Base-by-base conservation (phyloP, 1,284 basidiomycete genomes). In the Ganoderma boninense region DNA sequence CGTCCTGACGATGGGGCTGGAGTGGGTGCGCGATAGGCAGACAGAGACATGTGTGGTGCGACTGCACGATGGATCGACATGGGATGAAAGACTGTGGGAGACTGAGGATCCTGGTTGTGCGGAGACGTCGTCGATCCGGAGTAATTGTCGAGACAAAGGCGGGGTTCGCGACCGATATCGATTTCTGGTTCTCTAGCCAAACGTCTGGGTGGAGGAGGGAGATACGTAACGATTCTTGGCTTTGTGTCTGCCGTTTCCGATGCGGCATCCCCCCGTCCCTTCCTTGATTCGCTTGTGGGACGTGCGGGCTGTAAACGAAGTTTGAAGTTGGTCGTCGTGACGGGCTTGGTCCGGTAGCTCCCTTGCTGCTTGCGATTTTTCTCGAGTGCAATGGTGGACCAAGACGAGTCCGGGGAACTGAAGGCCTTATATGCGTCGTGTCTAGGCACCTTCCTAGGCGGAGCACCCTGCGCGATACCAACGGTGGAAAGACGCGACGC, bases 361-460 rank as follows among this genome's bases (percentile, higher is more conserved):
- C 57, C 44, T 38, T 38, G 64, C 43, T 1, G 16, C 18, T 16
- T 38, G 40, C 44, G 69, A 35, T 70, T 73, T 46, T 70, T 73
- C 11, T 29, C 54, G 13, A 65, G 16, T 8, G 70, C 63, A 3
- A 73, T 52, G 11, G 71, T 75, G 26, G 62, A 65, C 74, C 74
- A 75, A 4, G 63, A 42, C 2, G 67, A 63, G 26, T 73, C 67
- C 1, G 74, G 74, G n/a, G 74, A 75, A 49, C 52, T 49, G 20
- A 73, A 71, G 11, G 74, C 74, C 20, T 62, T 56, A 42, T 75
- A 73, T 16, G 74, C 74, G 44, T 75, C 64, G n/a, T 71, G 71
- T 52, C 70, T 75, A 3, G 8, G 40, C 3, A 26, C 26, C 29
- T 64, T 63, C 42, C 46, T 52, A 7, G 60, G 6, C 13, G 63